Conservation (phyloP, 176 grass and related monocot genomes). For the Rhipidocladum racemiflorum region DNA sequence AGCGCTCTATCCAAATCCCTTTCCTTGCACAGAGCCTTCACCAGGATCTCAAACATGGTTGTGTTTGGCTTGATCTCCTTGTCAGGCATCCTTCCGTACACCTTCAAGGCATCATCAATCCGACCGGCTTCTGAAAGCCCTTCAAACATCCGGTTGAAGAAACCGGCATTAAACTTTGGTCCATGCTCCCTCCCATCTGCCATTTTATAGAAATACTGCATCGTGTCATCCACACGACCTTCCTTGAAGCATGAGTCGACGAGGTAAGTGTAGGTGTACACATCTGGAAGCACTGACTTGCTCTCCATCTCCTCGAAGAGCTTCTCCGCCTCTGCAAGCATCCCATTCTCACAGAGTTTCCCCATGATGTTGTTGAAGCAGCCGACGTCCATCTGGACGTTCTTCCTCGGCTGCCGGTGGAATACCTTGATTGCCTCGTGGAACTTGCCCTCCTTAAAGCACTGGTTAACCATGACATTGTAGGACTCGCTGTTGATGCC, state of each 20-base stretch:
- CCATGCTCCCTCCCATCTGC: slow-evolving; percentile 39
- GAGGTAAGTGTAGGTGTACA: slow-evolving; percentile 44
- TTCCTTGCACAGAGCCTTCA: slow-evolving; percentile 47
- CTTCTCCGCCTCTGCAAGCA: slow-evolving; percentile 51
- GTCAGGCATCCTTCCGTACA: slow-evolving; percentile 55
- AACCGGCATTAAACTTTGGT: slow-evolving; percentile 48
- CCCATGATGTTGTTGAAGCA: slow-evolving; percentile 63
- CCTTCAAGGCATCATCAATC: slow-evolving; percentile 51
- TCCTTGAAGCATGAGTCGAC: slow-evolving; percentile 50
- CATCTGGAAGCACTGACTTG: slow-evolving; percentile 48
- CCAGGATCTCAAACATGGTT: slow-evolving; percentile 48
- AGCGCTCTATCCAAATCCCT: slow-evolving; percentile 35
- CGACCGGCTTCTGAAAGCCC: slow-evolving; percentile 49
- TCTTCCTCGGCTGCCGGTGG: slow-evolving; percentile 39
- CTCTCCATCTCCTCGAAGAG: slow-evolving; percentile 54
- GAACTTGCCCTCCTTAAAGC: slow-evolving; percentile 51
- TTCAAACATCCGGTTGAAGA: slow-evolving; percentile 60
- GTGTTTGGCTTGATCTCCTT: slow-evolving; percentile 47
- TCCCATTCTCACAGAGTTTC: slow-evolving; percentile 44
- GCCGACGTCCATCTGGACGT: slow-evolving; percentile 45
- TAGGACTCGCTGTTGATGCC: slow-evolving; percentile 54
- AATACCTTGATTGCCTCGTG: slow-evolving; percentile 42
- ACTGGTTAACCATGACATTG: slow-evolving; percentile 57
- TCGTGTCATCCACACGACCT: slow-evolving; percentile 34
- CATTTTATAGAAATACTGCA: slow-evolving; percentile 38